Conservation (phyloP, 441 rosid genomes). For the Syzygium syzygioides region DNA sequence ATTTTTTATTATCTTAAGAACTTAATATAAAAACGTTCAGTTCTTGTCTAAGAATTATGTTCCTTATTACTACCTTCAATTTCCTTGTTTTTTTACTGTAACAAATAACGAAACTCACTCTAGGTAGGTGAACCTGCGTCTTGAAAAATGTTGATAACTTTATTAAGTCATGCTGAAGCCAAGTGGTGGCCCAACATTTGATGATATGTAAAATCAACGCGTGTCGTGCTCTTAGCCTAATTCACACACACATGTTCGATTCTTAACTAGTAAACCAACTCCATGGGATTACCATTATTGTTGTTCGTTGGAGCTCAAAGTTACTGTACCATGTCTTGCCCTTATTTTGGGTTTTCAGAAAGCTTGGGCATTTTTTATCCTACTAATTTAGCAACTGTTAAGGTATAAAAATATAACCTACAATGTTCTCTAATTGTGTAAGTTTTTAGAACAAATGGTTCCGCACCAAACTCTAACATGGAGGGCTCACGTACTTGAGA, state of each 20-base stretch:
- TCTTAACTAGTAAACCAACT: neutral
- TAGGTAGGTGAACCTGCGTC: neutral
- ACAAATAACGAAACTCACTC: neutral
- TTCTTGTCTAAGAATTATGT: neutral
- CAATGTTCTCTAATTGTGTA: neutral
- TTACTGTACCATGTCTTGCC: neutral
- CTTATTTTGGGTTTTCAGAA: neutral
- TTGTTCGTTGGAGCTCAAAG: neutral
- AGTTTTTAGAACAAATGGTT: neutral
- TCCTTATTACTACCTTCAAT: neutral
- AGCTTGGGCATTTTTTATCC: neutral
- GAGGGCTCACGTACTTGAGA: neutral
- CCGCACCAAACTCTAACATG: neutral
- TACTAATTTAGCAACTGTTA: neutral
- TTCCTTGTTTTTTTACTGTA: neutral
- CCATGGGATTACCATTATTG: neutral
- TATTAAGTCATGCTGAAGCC: neutral
- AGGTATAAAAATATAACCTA: neutral
- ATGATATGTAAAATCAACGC: neutral
- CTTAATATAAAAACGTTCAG: neutral
- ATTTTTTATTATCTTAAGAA: neutral
- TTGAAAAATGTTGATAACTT: neutral
- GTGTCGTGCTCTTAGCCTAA: neutral
- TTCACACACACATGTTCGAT: neutral
- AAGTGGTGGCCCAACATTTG: neutral